Base-by-base conservation (phyloP, 352 stramenopile genomes). In the Globisporangium splendens region DNA sequence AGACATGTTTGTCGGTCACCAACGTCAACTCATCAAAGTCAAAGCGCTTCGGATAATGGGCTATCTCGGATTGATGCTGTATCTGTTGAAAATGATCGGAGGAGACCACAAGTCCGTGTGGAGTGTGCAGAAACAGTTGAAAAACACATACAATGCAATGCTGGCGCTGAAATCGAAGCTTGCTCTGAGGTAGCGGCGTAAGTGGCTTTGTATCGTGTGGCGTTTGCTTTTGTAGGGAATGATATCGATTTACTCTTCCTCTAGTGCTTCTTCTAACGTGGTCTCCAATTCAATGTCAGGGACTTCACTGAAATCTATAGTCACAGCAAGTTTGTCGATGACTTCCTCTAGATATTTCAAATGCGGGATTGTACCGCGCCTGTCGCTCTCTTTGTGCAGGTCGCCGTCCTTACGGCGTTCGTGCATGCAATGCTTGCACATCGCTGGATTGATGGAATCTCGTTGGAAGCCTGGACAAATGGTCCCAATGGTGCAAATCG, bases 371-470 rank as follows among this genome's bases (percentile, higher is more conserved):
- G 67, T 86, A 10, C 73, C 68, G 6, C 54, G 69, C 1, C 60
- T 52, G 20, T 86, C 75, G 6, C 59, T 56, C 8, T 61, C 53
- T 13, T 73, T 71, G 53, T 80, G 74, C 15, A 69, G 66, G 28
- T 75, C 69, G 39, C 88, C 70, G 61, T 93, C 81, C 50, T 90
- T 88, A 1, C 73, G 73, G 12, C 70, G 73, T 46, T 88, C 79
- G 43, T 93, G 83, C 66, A 91, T 74, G 59, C 83, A 93, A 54
- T 93, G 79, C 20, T 71, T 81, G 64, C 83, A 93, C 54, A 90
- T 69, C 12, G 68, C 75, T 0, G 83, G 83, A 33, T 93, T 91
- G 55, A 89, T 71, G 0, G 21, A 59, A 38, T 93, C 79, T 8
- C 69, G 68, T 49, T 93, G 83, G 54, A 91, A 93, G 1, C 83